A percentile compares a stretch with the other conserved stretches of the same genome.
phyloP scores from a whole-genome alignment of 1,284 basidiomycete species.

The Trametes polyzona region DNA sequence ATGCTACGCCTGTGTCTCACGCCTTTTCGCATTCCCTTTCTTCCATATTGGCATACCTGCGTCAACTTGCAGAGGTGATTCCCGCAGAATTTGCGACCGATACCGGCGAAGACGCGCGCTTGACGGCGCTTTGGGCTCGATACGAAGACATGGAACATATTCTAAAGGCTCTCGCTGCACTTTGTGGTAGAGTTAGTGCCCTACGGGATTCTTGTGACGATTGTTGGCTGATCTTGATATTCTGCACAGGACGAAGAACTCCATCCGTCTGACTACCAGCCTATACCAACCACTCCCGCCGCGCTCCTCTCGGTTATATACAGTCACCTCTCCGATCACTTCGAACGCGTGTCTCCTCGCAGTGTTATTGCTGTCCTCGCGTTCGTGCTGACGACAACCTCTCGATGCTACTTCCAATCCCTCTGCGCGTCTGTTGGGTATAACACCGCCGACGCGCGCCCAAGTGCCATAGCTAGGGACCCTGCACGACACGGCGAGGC shows the following conservation, averaged over 20 bases:
- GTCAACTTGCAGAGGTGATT: slow-evolving; percentile 30
- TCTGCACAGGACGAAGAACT: slow-evolving; percentile 43
- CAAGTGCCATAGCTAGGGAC: background rate
- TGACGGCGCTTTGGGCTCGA: slow-evolving; percentile 55
- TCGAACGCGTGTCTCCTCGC: slow-evolving; percentile 53
- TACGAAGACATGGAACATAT: slow-evolving; percentile 56
- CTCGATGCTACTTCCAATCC: slow-evolving; percentile 59
- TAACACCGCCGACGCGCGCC: slow-evolving; percentile 32
- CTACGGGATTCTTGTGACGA: background rate
- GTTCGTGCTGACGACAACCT: slow-evolving; percentile 64
- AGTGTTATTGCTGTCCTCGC: slow-evolving; percentile 57
- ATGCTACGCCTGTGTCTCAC: slow-evolving; percentile 56
- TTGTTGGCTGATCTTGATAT: background rate
- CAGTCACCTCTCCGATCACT: slow-evolving; percentile 52
- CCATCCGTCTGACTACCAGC: slow-evolving; percentile 45
- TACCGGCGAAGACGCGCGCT: slow-evolving; percentile 24
- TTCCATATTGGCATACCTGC: slow-evolving; percentile 53
- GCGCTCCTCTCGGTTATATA: slow-evolving; percentile 56
- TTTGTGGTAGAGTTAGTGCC: slow-evolving; percentile 59
- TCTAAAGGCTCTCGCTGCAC: slow-evolving; percentile 50
- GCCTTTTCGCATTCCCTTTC: slow-evolving; percentile 69
- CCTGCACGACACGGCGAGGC: background rate
- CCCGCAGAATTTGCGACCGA: background rate
- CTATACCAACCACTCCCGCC: slow-evolving; percentile 42
- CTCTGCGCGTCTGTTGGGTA: slow-evolving; percentile 64